These are phyloP conservation scores for Groenewaldozyma sp. DNA, from an alignment of 1,139 yeast species.

Conservation along the genomic window DNA sequence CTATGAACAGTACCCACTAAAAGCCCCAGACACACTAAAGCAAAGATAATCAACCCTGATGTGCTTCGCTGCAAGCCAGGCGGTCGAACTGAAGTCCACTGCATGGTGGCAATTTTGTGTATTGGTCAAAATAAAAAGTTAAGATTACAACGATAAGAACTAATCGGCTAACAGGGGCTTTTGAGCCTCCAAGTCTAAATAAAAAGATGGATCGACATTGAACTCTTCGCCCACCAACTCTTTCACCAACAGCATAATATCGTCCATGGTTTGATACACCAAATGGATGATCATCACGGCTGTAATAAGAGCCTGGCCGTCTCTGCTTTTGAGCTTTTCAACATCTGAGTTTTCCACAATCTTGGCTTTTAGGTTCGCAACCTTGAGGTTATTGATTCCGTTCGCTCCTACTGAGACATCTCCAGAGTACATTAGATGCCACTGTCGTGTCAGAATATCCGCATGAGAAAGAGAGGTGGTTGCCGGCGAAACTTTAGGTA, in stretches of 20 bases:
- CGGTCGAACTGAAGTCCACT: neutral
- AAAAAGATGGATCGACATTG: slow-evolving; percentile 12
- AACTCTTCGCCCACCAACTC: slow-evolving; percentile 26
- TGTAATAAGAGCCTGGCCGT: slow-evolving; percentile 19
- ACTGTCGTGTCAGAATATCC: neutral
- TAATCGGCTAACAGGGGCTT: neutral
- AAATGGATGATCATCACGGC: slow-evolving; percentile 19
- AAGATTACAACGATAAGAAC: too few species aligned
- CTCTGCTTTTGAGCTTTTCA: slow-evolving; percentile 10
- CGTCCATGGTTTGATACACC: slow-evolving; percentile 23
- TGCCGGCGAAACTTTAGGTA: slow-evolving; percentile 25
- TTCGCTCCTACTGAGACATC: neutral
- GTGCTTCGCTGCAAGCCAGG: neutral
- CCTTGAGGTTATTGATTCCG: too few species aligned
- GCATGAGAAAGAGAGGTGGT: slow-evolving; percentile 17
- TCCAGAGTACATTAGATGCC: neutral
- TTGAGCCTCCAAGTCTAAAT: neutral
- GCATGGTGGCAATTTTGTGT: neutral
- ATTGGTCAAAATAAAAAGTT: too few species aligned
- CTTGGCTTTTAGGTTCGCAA: neutral
- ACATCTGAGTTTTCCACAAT: slow-evolving; percentile 3
- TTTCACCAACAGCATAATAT: slow-evolving; percentile 21
- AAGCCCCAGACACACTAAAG: neutral
- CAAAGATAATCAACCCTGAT: neutral
- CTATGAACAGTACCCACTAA: neutral